phyloP scores from a whole-genome alignment of 805 yeast genomes.

The Candida jianshihensis region DNA sequence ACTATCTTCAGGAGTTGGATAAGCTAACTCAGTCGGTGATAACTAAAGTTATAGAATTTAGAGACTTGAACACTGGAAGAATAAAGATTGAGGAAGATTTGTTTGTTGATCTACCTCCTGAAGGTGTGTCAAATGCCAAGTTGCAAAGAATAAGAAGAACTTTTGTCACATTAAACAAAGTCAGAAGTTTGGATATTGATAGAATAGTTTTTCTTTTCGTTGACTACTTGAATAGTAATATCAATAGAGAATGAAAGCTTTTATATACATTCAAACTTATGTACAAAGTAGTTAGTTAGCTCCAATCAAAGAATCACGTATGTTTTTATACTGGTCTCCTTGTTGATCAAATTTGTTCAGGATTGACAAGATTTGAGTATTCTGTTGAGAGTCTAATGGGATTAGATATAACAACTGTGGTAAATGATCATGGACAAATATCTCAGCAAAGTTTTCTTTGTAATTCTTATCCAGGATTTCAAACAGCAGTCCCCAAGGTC shows the following conservation, averaged over 20 bases:
- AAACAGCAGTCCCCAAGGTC: constrained; percentile 18
- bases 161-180: constrained; percentile 72
- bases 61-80: constrained; percentile 38
- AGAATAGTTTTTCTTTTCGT: constrained; percentile 69
- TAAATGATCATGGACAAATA: constrained; percentile 9
- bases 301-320: too few relatives aligned
- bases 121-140: constrained; percentile 61
- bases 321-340: constrained; percentile 8
- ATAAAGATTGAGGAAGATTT: constrained; percentile 35
- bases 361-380: constrained; percentile 1
- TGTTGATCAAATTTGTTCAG: constrained; percentile 11
- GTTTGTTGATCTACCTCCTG: constrained; percentile 56
- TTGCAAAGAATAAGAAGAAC: constrained; percentile 80
- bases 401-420: constrained; percentile 5
- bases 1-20: constrained; percentile 76
- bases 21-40: constrained; percentile 60
- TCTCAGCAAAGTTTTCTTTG: constrained; percentile 11
- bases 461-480: constrained; percentile 7
- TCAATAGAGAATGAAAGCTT: constrained; percentile 18
- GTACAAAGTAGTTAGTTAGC: too few relatives aligned
- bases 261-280: constrained; percentile 5
- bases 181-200: constrained; percentile 64
- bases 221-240: constrained; percentile 64
- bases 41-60: constrained; percentile 53
- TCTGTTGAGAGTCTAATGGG: constrained; percentile 1